Evolutionary conservation across 345 rosid genomes (phyloP).

Genomic region (Limnanthes douglasii): DNA sequence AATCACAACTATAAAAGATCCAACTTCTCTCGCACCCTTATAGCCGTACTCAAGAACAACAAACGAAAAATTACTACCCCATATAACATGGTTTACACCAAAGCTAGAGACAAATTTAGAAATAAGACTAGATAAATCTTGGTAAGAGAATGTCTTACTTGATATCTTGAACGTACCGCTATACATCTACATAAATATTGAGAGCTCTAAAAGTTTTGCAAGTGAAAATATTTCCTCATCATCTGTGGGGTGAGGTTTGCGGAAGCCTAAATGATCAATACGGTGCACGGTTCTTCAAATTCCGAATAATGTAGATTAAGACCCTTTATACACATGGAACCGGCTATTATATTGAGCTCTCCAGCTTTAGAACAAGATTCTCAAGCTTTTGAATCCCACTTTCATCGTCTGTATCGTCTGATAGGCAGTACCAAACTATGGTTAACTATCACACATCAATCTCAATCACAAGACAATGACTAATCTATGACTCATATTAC

Average conservation of each 20-base stretch:
- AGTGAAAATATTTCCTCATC: constrained; percentile 37
- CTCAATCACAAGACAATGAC: too few species aligned
- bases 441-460: too few species aligned
- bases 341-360: constrained; percentile 77
- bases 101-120: constrained; percentile 45
- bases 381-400: constrained; percentile 59
- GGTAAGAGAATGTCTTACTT: constrained; percentile 40
- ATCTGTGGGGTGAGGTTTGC: constrained; percentile 54
- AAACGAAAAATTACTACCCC: constrained; percentile 94
- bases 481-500: too few species aligned
- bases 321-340: constrained; percentile 96
- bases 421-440: too few species aligned
- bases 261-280: constrained; percentile 83
- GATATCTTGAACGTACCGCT: constrained; percentile 82
- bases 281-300: constrained; percentile 63
- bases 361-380: constrained; percentile 72
- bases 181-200: constrained; percentile 74
- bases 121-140: constrained; percentile 40
- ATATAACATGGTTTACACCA: constrained; percentile 71
- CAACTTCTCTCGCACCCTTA: too few species aligned
- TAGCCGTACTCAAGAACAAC: constrained; percentile 83
- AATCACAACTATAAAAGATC: too few species aligned
- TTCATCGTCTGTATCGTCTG: constrained; percentile 79
- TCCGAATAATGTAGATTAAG: constrained; percentile 69
- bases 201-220: constrained; percentile 56